Base-by-base conservation (phyloP, 208 protist species). In the Trypanosoma platydactyli region DNA sequence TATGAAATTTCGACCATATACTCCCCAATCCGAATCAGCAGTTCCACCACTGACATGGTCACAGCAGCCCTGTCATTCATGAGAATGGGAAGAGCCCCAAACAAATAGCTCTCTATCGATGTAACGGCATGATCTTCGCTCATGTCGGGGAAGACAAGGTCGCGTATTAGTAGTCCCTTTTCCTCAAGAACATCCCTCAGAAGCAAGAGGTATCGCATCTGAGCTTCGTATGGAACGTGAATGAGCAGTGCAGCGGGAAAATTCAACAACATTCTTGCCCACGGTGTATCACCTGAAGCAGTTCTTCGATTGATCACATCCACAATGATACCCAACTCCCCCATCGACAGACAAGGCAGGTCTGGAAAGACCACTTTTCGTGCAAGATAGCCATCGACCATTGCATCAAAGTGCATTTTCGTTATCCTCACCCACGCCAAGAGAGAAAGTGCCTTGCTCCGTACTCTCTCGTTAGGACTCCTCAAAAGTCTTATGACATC, bases 1-100 rank as follows among this genome's bases (percentile, higher is more conserved):
- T 53, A 74, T 45, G 68, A 67, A 40, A 42, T n/a, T 40, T 64
- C 51, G 68, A 74, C 38, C 52, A 74, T 74, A 0, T 57, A 56
- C 22, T 57, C 52, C 38, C 33, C 48, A 24, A 64, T 61, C 12
- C 16, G 15, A 24, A 22, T 68, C 1, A 74, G 40, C 25, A 68
- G 13, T 49, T 66, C 44, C 18, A 74, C 24, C 9, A 74, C 33
- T 12, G 13, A 22, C n/a, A 57, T 45, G 5, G 27, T 44, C 22
- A 73, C 22, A 24, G 49, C 15, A 30, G 24, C 48, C 13, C 51
- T 40, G 18, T 33, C 20, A 6, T 25, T 41, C 16, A 15, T 25
- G 4, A 56, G 30, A 25, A 24, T 46, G 49, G 42, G 38, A 44
- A 73, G 48, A 30, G 60, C 30, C 38, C 29, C 54, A 46, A 69